A percentile compares a stretch with the other conserved stretches of the same genome.
These are phyloP conservation scores for Trichoderma sp. DNA, from an alignment of 2,329 filamentous ascomycete genomes.

Conservation along the genomic window DNA sequence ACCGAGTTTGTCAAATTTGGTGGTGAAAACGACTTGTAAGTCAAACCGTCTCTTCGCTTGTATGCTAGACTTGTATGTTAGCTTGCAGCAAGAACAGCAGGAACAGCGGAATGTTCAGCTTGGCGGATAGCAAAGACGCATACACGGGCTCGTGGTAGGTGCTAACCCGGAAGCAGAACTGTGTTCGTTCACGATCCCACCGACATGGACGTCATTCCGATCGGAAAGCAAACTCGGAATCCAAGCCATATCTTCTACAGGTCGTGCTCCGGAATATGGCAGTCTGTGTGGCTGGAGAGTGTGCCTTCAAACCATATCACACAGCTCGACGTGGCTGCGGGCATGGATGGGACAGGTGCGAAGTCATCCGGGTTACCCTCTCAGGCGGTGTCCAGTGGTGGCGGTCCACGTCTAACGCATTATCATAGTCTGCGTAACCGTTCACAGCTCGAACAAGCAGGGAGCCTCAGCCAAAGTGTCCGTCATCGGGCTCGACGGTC, in stretches of 20 bases:
- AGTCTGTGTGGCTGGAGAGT: slow-evolving; percentile 71
- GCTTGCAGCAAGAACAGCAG: neutral
- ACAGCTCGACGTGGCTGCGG: slow-evolving; percentile 60
- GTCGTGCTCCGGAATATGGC: slow-evolving; percentile 75
- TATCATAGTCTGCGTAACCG: slow-evolving; percentile 56
- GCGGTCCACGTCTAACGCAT: neutral
- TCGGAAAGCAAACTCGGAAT: slow-evolving; percentile 64
- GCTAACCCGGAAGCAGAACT: slow-evolving; percentile 44
- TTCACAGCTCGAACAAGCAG: slow-evolving; percentile 49
- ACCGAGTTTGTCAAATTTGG: slow-evolving; percentile 49
- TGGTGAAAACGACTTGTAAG: slow-evolving; percentile 58
- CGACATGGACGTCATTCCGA: slow-evolving; percentile 61
- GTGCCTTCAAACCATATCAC: slow-evolving; percentile 60
- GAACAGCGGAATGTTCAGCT: no score
- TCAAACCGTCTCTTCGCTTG: slow-evolving; percentile 2
- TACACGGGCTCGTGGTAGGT: neutral
- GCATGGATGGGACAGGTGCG: slow-evolving; percentile 56
- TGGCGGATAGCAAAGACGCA: neutral
- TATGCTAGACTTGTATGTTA: neutral
- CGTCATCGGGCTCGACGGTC: slow-evolving; percentile 43
- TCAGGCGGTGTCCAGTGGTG: neutral
- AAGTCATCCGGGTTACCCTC: neutral
- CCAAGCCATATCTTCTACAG: slow-evolving; percentile 70
- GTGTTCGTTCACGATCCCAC: slow-evolving; percentile 71
- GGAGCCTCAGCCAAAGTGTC: slow-evolving; percentile 42